Conservation (phyloP, 176 grass and related monocot species). For the Carex parvula region DNA sequence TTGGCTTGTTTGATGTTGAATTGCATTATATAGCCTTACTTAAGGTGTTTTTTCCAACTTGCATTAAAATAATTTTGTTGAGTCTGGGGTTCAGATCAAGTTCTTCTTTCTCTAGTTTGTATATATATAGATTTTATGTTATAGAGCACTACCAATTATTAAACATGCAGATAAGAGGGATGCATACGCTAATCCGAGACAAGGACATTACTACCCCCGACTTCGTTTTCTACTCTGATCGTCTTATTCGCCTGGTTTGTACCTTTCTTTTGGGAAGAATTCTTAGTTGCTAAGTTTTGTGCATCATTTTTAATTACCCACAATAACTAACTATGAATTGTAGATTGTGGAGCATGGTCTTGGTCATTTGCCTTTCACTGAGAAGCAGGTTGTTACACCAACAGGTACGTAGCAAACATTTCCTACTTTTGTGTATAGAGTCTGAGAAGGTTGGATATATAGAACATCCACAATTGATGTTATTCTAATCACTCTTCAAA, state of each 20-base stretch:
- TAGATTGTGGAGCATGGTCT: conserved; percentile 97
- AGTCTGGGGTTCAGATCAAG: background rate
- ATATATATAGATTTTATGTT: background rate
- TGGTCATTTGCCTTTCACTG: conserved; percentile 92
- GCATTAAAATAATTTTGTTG: background rate
- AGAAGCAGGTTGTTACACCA: conserved; percentile 96
- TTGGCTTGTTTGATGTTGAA: background rate
- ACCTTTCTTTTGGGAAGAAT: conserved; percentile 22
- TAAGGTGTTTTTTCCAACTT: background rate
- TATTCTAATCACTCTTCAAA: background rate
- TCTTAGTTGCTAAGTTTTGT: conserved; percentile 3
- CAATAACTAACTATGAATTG: conserved; percentile 8
- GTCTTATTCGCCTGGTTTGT: conserved; percentile 83
- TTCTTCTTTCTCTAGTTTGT: background rate
- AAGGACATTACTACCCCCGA: conserved; percentile 89
- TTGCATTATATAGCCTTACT: background rate
- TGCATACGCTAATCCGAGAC: conserved; percentile 99
- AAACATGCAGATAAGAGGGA: conserved; percentile 76
- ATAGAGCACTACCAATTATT: background rate
- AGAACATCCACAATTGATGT: background rate
- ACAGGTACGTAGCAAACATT: conserved; percentile 67
- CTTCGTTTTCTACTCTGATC: conserved; percentile 97
- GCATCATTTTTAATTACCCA: background rate
- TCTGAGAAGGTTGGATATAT: background rate
- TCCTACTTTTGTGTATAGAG: conserved; percentile 2